phyloP scores from a whole-genome alignment of 202 grass and related monocot species.

The Schoenoplectus tabernaemontani region DNA sequence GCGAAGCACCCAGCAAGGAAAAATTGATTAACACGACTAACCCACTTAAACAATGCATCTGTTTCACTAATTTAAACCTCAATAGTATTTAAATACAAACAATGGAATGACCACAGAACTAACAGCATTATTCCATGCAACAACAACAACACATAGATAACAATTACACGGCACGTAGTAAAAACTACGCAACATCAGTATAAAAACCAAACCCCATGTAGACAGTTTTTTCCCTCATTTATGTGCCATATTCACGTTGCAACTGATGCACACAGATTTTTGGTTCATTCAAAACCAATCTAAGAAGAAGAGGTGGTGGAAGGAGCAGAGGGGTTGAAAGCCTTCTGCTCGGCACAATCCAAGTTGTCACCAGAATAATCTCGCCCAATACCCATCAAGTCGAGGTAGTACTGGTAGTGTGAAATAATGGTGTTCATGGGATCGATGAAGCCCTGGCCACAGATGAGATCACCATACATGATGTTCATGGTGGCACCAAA shows the following conservation, averaged over 20 bases:
- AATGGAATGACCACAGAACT: conserved; percentile 6
- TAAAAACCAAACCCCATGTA: background rate
- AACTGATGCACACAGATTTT: background rate
- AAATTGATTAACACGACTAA: background rate
- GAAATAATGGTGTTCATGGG: conserved; percentile 70
- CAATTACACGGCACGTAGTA: background rate
- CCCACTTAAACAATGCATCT: conserved; percentile 1
- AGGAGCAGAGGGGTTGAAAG: conserved; percentile 55
- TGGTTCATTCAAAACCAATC: background rate
- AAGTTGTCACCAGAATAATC: conserved; percentile 47
- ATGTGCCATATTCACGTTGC: background rate
- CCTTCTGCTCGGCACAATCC: conserved; percentile 54
- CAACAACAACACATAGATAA: conserved; percentile 11
- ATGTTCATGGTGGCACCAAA: conserved; percentile 82
- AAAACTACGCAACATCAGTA: conserved; percentile 3
- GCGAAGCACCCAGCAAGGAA: background rate
- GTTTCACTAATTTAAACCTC: conserved; percentile 8
- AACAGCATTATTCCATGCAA: conserved; percentile 1
- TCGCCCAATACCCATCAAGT: conserved; percentile 61
- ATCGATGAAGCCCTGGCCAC: conserved; percentile 49
- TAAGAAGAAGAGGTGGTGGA: conserved; percentile 4
- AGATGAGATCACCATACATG: conserved; percentile 49
- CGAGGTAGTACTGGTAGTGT: conserved; percentile 83
- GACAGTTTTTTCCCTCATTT: background rate
- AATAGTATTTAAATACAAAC: background rate